Evolutionary conservation across 2,329 filamentous ascomycete species (phyloP), one percentile per base, ranked within the genome.

Genomic region (Pseudogymnoascus sp.): DNA sequence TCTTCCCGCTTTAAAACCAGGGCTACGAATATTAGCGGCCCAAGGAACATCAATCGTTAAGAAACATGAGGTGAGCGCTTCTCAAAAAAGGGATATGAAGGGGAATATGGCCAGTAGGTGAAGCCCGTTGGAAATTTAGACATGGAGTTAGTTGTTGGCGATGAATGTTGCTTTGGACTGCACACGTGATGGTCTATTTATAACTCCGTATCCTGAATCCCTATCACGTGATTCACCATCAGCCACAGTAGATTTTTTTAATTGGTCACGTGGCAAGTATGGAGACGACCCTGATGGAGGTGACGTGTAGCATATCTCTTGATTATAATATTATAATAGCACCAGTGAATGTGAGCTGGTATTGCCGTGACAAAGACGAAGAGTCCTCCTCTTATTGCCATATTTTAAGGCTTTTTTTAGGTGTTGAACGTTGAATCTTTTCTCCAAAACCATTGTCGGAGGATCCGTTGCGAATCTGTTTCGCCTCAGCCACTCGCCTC

Each of bases 401-500:
- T 34, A 7, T 10, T 14, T 34, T 6, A 10, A 21, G 16, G 1
- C n/a, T 5, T 18, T 57, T 57, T 57, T 21, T 4, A 36, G n/a
- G 29, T 7, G 51, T 34, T 57, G 26, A 21, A 21, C 16, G 51
- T 36, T 34, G 51, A 57, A 21, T 34, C 5, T 36, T 54, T 31
- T 18, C 12, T 31, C 6, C 14, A 54, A 18, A 36, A 21, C 16
- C 29, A 8, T 34, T 63, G 42, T 57, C 31, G n/a, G 21, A 64
- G 31, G n/a, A 45, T 18, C 47, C 31, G 60, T 57, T 37, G 34
- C 51, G 40, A 60, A 47, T 51, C 45, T 51, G 45, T 45, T 39
- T 45, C 59, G 23, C 59, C 54, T 62, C 61, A 42, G 45, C 64
- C 57, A 31, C 39, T 51, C 47, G 29, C 39, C 42, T 63, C 45